phyloP scores from a whole-genome alignment of 352 stramenopile genomes.

The Albugo candida region DNA sequence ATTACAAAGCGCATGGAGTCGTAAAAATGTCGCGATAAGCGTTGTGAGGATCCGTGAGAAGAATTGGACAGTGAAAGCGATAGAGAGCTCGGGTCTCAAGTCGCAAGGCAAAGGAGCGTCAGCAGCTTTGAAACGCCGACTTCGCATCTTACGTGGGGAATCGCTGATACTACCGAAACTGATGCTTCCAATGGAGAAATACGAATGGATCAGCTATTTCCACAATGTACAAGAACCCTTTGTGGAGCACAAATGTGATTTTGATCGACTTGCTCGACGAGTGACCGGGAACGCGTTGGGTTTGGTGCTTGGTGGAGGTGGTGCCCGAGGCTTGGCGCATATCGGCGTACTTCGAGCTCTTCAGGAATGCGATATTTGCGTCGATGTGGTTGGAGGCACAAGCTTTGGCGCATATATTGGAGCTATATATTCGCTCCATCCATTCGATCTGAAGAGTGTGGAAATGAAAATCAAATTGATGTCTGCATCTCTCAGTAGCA shows the following conservation, averaged over 20 bases:
- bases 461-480: slow-evolving; percentile 32
- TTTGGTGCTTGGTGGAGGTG: slow-evolving; percentile 86
- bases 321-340: slow-evolving; percentile 84
- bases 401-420: slow-evolving; percentile 78
- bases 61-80: slow-evolving; percentile 32
- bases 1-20: slow-evolving; percentile 42
- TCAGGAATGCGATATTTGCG: slow-evolving; percentile 80
- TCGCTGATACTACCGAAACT: slow-evolving; percentile 44
- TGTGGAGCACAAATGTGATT: slow-evolving; percentile 45
- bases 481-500: slow-evolving; percentile 39
- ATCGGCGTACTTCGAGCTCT: slow-evolving; percentile 85
- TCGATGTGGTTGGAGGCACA: slow-evolving; percentile 89
- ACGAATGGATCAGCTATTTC: slow-evolving; percentile 72
- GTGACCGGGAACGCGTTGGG: slow-evolving; percentile 85
- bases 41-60: slow-evolving; percentile 60
- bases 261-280: slow-evolving; percentile 73
- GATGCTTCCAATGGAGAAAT: slow-evolving; percentile 62
- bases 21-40: slow-evolving; percentile 50
- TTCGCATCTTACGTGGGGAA: slow-evolving; percentile 26
- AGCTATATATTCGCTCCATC: slow-evolving; percentile 56
- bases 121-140: slow-evolving; percentile 5
- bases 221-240: slow-evolving; percentile 75
- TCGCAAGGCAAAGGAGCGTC: not conserved
- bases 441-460: slow-evolving; percentile 41
- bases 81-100: slow-evolving; percentile 9